Percentiles rank a stretch among this genome's conserved stretches.
Evolutionary conservation across 441 rosid species (phyloP).

Genomic region (Corymbia citriodora): DNA sequence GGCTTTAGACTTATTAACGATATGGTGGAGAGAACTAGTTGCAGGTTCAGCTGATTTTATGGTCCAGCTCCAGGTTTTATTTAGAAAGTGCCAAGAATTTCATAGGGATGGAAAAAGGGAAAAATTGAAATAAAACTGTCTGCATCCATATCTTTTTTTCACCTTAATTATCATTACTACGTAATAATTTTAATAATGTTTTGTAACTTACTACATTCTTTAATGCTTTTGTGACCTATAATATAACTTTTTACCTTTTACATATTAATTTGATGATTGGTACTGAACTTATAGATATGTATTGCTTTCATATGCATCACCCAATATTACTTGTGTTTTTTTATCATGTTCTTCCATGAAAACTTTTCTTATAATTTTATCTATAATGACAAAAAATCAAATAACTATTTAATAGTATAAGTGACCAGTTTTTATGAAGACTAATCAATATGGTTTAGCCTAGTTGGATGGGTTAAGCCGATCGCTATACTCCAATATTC

Average conservation of each 20-base stretch:
- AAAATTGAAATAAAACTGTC: neutral
- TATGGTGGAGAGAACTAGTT: neutral
- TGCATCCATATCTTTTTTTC: neutral
- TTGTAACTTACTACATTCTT: too few relatives aligned
- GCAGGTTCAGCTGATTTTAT: neutral
- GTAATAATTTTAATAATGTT: too few relatives aligned
- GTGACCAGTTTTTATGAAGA: too few relatives aligned
- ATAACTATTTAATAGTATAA: too few relatives aligned
- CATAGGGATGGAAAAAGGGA: neutral
- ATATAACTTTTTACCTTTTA: neutral
- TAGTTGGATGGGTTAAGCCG: neutral
- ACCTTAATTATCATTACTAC: neutral
- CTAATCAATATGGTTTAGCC: too few relatives aligned
- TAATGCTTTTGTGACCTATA: neutral
- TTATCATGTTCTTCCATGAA: neutral
- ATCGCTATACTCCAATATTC: neutral
- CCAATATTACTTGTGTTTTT: neutral
- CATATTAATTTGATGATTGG: neutral
- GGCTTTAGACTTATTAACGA: neutral
- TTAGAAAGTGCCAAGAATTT: neutral
- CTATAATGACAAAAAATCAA: neutral
- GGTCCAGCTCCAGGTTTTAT: neutral
- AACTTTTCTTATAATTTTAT: neutral
- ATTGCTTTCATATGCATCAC: neutral
- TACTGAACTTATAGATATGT: neutral